Evolutionary conservation across 2,329 filamentous ascomycete species (phyloP), one percentile per base, ranked within the genome.

Genomic region (Xylaria sp.): DNA sequence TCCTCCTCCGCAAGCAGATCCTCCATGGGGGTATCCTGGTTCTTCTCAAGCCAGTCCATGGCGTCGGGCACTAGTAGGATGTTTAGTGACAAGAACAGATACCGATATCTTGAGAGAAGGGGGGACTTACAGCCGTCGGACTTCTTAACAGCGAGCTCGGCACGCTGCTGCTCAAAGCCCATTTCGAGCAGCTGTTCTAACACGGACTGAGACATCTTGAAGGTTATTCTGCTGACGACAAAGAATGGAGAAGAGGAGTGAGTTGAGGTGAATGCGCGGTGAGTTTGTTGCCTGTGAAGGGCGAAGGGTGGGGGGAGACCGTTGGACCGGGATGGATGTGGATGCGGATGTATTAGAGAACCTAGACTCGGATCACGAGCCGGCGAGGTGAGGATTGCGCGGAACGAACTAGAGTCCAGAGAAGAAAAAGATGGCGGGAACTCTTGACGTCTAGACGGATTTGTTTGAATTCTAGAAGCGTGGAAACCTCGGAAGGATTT

Each of bases 31-130:
- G 90, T 96, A 74, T 96, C 91, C 72, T 95, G 87, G 72, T 95
- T 96, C 68, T 89, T 84, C 72, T 96, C 92, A 1, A 99, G 83
- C 94, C 94, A 99, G 77, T 96, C 90, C 59, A 99, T 83, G 55
- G 94, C 94, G 66, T 87, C 89, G 72, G 94, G 88, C 52, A 97
- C 90, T 93, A 63, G 58, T 48, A 35, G 2, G 34, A n/a, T 46
- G 54, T 61, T 59, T 52, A 39, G 7, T 5, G 48, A 34, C 13
- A 7, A 42, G 37, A 11, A 50, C 10, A 34, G 30, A 8, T 34
- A 4, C 23, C 9, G 37, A 34, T 49, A 49, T 19, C 23, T 30
- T 30, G 23, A 30, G 23, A 44, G 47, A 16, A 9, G 37, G 37
- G 48, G 35, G 50, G 18, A 59, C 89, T 76, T 79, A 91, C 92